Evolutionary conservation across 2,329 filamentous ascomycete genomes (phyloP), one percentile per base, ranked within the genome.

Genomic region (Sporothrix dimorphospora): DNA sequence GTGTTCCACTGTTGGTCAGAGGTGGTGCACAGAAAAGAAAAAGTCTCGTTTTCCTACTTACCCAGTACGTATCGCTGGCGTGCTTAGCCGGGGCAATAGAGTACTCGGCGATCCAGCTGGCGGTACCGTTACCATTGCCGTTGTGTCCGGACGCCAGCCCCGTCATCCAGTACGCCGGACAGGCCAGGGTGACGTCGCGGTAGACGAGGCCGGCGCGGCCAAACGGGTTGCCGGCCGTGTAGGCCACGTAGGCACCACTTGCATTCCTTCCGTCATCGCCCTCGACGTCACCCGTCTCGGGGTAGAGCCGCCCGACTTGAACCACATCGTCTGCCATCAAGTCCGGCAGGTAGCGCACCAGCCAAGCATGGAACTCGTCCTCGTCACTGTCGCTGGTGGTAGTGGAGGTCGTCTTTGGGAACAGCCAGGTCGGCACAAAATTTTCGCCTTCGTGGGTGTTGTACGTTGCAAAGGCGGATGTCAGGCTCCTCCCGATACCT

Each of bases 371-470:
- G 75, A 90, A 89, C 3, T 83, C 30, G 85, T 42, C 16, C 12
- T 45, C 34, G 0, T 82, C 80, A 82, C 81, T 19, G 79, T 79
- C 3, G 78, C 16, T 40, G 2, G 27, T 78, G 1, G 80, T 80
- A 0, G 77, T 76, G 7, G 6, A 79, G 30, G 57, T 78, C 0
- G 76, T 74, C 0, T 74, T 73, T 21, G 80, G 77, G 1, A 90
- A 80, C 27, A 69, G 45, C 0, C 84, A 85, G 0, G 83, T 77
- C 0, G 87, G 87, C 27, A 89, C 81, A 75, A 91, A 91, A 74
- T 87, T 88, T 77, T 90, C 85, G 27, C 89, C 88, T 78, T 91
- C 89, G 76, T 89, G 86, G 0, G 85, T 83, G 77, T 91, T 91
- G 78, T 90, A 90, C 82, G 85, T 86, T n/a, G 83, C 82, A 74